Base-by-base conservation (phyloP, 2,329 filamentous ascomycete genomes). In the Chalaropsis thielavioides region DNA sequence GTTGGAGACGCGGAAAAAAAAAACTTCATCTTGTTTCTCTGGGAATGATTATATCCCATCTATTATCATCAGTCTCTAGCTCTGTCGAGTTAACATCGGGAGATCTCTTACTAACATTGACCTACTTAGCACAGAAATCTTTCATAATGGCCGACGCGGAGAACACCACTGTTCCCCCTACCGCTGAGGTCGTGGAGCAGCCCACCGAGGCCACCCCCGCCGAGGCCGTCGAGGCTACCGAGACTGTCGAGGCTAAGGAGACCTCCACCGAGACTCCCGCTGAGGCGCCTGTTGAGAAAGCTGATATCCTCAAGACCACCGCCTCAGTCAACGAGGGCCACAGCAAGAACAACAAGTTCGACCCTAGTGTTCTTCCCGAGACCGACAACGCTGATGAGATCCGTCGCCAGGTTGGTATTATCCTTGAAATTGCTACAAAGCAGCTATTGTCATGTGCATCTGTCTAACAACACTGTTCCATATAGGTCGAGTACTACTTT, bases 401-500 rank as follows among this genome's bases (percentile, higher is more conserved):
- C 71, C 87, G 90, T 74, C 87, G 87, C 72, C 92, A 95, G 81
- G 88, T 89, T 78, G 73, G 74, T 68, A 54, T 58, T 22, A 51
- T 43, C 56, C 31, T 17, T 19, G 8, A 22, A 15, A 8, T 6
- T n/a, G 13, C n/a, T 27, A 4, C n/a, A 5, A 5, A 8, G 11
- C 35, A 44, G 22, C n/a, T 24, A 41, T 27, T 62, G 51, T 41
- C 64, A 54, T 62, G 60, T 40, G n/a, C n/a, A 11, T 54, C 15
- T n/a, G 4, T 38, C 54, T 58, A 58, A 58, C 54, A 38, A 10
- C 7, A 35, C 22, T 27, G 11, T 61, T 58, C 31, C 35, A 8
- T 62, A 38, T 70, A 95, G 88, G 89, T 96, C 71, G 91, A 96
- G 74, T 96, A 96, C 76, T 96, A 96, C 81, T 95, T 96, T 76